Conservation (phyloP, 345 rosid species). For the Brassica napus region Da-Ae NC_063441.1:13280501-13281000, state of each 20-base stretch:
- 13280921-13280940: not conserved
- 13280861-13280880: constrained; percentile 13
- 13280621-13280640: constrained; percentile 47
- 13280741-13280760: constrained; percentile 59
- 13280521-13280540: constrained; percentile 46
- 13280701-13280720: constrained; percentile 49
- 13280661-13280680: constrained; percentile 28
- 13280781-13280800: constrained; percentile 4
- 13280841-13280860: not conserved
- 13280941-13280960: not conserved
- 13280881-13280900: not conserved
- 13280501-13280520: constrained; percentile 45
- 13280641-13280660: constrained; percentile 44
- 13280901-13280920: not conserved
- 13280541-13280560: constrained; percentile 16
- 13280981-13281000: not conserved
- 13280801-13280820: not conserved
- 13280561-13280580: constrained; percentile 18
- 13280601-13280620: constrained; percentile 45
- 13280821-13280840: not conserved
- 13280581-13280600: not conserved
- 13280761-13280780: constrained; percentile 33
- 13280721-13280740: constrained; percentile 65
- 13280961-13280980: not conserved
- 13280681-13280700: constrained; percentile 29